Evolutionary conservation across 2,329 filamentous ascomycete genomes (phyloP).

Genomic region (Beauveria pseudobassiana): DNA sequence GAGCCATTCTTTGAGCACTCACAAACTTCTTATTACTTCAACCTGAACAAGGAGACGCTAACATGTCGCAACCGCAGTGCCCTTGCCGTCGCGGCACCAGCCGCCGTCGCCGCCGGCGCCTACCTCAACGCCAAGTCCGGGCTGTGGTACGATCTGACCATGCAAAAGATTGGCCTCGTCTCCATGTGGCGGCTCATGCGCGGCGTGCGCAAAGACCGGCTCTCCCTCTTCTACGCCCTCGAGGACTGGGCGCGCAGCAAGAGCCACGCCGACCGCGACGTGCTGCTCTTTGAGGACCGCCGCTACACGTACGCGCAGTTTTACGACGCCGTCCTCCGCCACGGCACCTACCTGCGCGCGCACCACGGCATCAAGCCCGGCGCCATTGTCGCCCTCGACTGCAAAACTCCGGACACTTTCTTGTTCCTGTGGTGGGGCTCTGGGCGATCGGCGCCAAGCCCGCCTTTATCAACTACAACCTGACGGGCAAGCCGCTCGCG

Average conservation of each 20-base stretch:
- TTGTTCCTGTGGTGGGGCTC: slow-evolving; percentile 65
- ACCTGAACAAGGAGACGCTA: neutral
- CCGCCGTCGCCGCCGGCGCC: slow-evolving; percentile 58
- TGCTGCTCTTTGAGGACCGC: slow-evolving; percentile 61
- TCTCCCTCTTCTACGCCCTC: slow-evolving; percentile 69
- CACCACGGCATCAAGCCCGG: slow-evolving; percentile 55
- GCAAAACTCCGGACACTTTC: slow-evolving; percentile 74
- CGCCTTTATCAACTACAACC: slow-evolving; percentile 84
- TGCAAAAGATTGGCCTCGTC: slow-evolving; percentile 49
- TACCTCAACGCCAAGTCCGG: slow-evolving; percentile 69
- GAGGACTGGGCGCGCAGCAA: slow-evolving; percentile 54
- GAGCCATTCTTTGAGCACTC: too few relatives aligned
- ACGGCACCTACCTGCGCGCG: slow-evolving; percentile 67
- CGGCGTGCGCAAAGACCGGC: slow-evolving; percentile 48
- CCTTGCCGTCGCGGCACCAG: slow-evolving; percentile 50
- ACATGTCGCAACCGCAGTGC: slow-evolving; percentile 31
- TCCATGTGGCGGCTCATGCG: slow-evolving; percentile 34
- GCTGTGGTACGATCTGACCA: slow-evolving; percentile 55
- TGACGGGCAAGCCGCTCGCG: slow-evolving; percentile 60
- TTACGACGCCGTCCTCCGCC: slow-evolving; percentile 63
- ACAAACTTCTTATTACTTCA: too few relatives aligned
- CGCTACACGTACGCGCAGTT: slow-evolving; percentile 68
- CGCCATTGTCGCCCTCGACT: slow-evolving; percentile 74
- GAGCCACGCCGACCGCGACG: slow-evolving; percentile 44
- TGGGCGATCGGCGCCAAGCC: slow-evolving; percentile 80